Evolutionary conservation across 345 rosid species (phyloP).

Genomic region (Nephelium lappaceum): DNA sequence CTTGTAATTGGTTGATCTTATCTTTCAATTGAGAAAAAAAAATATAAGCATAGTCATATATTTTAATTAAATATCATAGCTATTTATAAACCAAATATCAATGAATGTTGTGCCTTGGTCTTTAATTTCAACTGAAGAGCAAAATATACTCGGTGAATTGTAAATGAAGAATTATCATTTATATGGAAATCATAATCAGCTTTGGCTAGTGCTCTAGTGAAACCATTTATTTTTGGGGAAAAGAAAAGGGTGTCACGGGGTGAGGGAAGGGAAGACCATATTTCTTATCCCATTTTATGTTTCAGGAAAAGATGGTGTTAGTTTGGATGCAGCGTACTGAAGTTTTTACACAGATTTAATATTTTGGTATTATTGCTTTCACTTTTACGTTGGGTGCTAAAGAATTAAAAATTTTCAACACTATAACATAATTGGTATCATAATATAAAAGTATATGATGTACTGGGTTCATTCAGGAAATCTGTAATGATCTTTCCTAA

Average conservation of each 20-base stretch:
- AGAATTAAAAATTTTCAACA: not conserved
- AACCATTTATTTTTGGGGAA: not conserved
- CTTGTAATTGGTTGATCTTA: not conserved
- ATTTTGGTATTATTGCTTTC: not conserved
- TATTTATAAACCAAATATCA: not conserved
- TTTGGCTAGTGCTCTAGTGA: not conserved
- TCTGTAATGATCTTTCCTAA: not conserved
- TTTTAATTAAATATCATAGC: not conserved
- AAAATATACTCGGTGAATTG: not conserved
- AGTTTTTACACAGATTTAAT: not conserved
- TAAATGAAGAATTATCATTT: not conserved
- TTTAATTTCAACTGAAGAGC: not conserved
- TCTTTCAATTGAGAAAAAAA: not conserved
- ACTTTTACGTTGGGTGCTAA: not conserved
- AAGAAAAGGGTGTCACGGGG: not conserved
- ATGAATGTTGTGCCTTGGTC: conserved; percentile 1
- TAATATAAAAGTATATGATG: not conserved
- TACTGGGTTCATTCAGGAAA: not conserved
- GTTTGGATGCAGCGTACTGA: not conserved
- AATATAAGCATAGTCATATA: not conserved
- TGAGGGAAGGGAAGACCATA: not conserved
- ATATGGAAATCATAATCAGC: not conserved
- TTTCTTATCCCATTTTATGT: not conserved
- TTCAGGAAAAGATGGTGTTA: not conserved
- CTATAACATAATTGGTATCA: not conserved